Base-by-base conservation (phyloP, 176 grass and related monocot genomes). In the Oryza meyeriana region DNA sequence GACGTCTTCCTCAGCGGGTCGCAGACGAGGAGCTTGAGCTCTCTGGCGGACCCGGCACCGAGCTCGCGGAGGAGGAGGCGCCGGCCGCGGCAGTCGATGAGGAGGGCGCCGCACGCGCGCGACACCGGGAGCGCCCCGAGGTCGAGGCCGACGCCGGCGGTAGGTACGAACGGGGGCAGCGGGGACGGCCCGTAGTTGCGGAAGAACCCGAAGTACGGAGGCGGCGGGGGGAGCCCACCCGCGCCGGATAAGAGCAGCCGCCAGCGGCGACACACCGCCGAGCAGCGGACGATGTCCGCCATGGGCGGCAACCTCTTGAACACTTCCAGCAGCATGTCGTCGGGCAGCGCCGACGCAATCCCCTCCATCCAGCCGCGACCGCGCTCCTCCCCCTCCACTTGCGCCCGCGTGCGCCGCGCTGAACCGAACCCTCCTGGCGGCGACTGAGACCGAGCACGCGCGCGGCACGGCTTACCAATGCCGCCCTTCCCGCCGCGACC, bases 31-130 rank as follows among this genome's bases (percentile, higher is more conserved):
- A 89, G 78, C 26, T 28, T 72, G 44, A 77, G 34, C 0, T 77
- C 12, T 0, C 33, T 28, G 0, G 27, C 0, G 13, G 0, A 14
- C 1, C 17, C 47, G 20, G 76, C 40, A 41, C 83, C 78, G 34
- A 81, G 83, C 44, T 89, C 83, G 58, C 83, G 83, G 9, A 89
- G 27, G 55, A 89, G 88, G 14, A 89, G 83, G 14, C 57, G 83
- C 26, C 47, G 34, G 28, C 58, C 34, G 44, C 66, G 83, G 72
- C 58, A 35, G 29, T 85, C 78, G 22, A 35, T 27, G 34, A 89
- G 72, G 33, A 85, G 16, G 66, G 34, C 83, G 32, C 83, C 88
- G 42, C 83, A 89, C 2, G 77, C 0, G 6, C 20, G 44, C 10
- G 28, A 18, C 0, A 61, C 58, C 16, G 78, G 78, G 28, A 86